Percentiles rank a stretch among this genome's conserved stretches.
phyloP scores from a whole-genome alignment of 2,329 filamentous ascomycete genomes.

The Claviceps purpurea region DNA sequence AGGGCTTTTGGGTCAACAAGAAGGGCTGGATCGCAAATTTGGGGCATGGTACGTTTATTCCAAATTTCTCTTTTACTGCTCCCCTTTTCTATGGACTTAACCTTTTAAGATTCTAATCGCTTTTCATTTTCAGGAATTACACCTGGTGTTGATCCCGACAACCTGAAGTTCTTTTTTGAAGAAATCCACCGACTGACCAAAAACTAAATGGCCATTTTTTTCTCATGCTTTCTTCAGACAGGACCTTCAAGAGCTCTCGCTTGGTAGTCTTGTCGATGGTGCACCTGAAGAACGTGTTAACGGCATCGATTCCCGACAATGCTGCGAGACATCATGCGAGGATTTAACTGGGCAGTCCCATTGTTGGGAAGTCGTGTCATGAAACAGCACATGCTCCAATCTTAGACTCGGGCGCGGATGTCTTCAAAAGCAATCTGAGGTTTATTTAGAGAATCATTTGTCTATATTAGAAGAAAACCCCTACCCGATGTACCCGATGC shows the following conservation, averaged over 20 bases:
- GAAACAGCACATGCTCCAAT: too few species aligned
- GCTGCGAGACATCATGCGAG: neutral
- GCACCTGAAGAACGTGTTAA: too few species aligned
- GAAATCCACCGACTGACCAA: conserved; percentile 68
- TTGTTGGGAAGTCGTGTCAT: too few species aligned
- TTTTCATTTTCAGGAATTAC: conserved; percentile 59
- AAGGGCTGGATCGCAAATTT: conserved; percentile 96
- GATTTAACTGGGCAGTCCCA: neutral
- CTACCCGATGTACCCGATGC: too few species aligned
- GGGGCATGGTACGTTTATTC: conserved; percentile 55
- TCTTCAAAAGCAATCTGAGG: too few species aligned
- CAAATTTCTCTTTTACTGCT: neutral
- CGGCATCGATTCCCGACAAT: too few species aligned
- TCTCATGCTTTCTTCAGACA: neutral
- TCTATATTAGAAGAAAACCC: too few species aligned
- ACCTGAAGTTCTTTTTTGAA: conserved; percentile 85
- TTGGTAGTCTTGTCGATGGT: too few species aligned
- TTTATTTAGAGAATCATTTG: too few species aligned
- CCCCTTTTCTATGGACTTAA: too few species aligned
- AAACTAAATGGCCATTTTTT: conserved; percentile 12
- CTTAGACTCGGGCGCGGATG: too few species aligned
- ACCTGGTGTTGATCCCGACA: conserved; percentile 84
- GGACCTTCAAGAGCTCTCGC: too few species aligned
- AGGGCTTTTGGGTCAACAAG: conserved; percentile 67
- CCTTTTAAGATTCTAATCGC: neutral